Evolutionary conservation across 2,329 filamentous ascomycete genomes (phyloP).

Genomic region (Didymella segeticola): DNA sequence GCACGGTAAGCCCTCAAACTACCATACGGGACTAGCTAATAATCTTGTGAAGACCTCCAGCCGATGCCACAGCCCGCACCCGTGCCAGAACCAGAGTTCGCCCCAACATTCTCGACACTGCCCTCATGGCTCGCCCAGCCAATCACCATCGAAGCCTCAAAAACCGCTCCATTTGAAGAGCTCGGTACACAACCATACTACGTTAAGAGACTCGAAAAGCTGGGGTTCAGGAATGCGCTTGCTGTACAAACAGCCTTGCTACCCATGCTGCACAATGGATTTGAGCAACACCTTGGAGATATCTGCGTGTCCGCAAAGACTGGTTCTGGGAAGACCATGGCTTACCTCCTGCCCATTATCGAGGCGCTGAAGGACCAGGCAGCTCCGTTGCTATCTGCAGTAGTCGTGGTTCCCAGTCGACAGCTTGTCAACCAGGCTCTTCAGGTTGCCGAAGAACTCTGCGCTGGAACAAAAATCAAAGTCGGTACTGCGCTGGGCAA

Average conservation of each 20-base stretch:
- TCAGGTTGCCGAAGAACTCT: slow-evolving; percentile 74
- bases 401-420: slow-evolving; percentile 89
- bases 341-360: slow-evolving; percentile 87
- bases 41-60: slow-evolving; percentile 63
- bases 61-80: slow-evolving; percentile 81
- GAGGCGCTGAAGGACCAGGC: slow-evolving; percentile 72
- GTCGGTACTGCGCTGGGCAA: slow-evolving; percentile 85
- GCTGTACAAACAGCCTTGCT: slow-evolving; percentile 82
- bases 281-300: slow-evolving; percentile 71
- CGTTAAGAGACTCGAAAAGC: slow-evolving; percentile 68
- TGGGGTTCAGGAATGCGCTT: slow-evolving; percentile 74
- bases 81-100: slow-evolving; percentile 62
- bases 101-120: slow-evolving; percentile 76
- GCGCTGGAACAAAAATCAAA: slow-evolving; percentile 75
- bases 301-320: slow-evolving; percentile 91
- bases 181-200: slow-evolving; percentile 69
- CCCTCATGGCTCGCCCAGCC: slow-evolving; percentile 83
- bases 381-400: slow-evolving; percentile 72
- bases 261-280: slow-evolving; percentile 75
- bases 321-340: slow-evolving; percentile 92
- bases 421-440: slow-evolving; percentile 88
- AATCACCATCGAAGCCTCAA: slow-evolving; percentile 68
- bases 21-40: neutral
- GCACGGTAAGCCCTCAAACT: slow-evolving; percentile 52
- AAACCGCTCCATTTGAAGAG: slow-evolving; percentile 66